A percentile compares a stretch with the other conserved stretches of the same genome.
These are phyloP conservation scores for Chytriomyces sp. DNA, from an alignment of 192 early-diverging fungal species.

Conservation along the genomic window DNA sequence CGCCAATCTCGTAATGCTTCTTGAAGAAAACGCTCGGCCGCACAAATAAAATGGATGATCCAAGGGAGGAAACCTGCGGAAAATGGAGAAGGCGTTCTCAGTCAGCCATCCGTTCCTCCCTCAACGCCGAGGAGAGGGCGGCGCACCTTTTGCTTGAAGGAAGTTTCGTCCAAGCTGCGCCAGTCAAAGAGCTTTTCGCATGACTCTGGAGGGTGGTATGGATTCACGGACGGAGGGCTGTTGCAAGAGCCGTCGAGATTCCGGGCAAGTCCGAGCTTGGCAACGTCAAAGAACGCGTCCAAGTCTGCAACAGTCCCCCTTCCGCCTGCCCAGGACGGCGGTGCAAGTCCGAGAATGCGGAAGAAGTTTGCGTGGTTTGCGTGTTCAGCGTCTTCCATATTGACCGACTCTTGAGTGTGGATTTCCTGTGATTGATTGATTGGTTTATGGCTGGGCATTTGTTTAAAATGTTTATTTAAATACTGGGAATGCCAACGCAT, in stretches of 20 bases:
- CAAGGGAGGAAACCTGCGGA: neutral
- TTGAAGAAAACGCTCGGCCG: neutral
- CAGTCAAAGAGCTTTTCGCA: neutral
- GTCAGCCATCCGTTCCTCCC: no score
- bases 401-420: no score
- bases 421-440: no score
- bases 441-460: no score
- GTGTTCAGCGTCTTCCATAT: neutral
- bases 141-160: neutral
- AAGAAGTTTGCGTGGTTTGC: slow-evolving; percentile 4
- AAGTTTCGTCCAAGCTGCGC: slow-evolving; percentile 1
- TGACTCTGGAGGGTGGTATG: neutral
- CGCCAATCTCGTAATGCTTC: slow-evolving; percentile 12
- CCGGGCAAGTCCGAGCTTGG: neutral
- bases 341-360: slow-evolving; percentile 12
- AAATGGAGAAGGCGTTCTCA: no score
- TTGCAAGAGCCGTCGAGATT: neutral
- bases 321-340: neutral
- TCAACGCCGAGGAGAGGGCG: no score
- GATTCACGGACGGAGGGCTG: neutral
- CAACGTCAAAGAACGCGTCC: neutral
- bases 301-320: neutral
- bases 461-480: no score
- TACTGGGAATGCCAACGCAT: no score
- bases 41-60: slow-evolving; percentile 2